Conservation (phyloP, 2,329 filamentous ascomycete species). For the Cercospora janseana region DNA sequence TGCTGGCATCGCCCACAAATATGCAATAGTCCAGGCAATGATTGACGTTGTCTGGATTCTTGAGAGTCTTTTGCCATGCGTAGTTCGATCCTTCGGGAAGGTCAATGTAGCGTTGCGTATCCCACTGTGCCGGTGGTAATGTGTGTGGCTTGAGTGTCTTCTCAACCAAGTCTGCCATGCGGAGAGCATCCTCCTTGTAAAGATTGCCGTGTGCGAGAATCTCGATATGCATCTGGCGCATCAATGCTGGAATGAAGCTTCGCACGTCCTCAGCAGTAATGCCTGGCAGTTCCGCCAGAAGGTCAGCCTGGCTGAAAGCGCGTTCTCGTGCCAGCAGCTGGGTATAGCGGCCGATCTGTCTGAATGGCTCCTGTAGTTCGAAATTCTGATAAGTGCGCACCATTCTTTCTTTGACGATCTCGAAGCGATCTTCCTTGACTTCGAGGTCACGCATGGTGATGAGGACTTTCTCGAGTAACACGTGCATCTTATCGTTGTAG, state of each 20-base stretch:
- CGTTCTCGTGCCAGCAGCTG: conserved; percentile 75
- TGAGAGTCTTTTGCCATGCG: conserved; percentile 75
- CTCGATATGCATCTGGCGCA: conserved; percentile 84
- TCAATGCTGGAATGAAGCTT: conserved; percentile 73
- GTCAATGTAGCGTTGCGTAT: conserved; percentile 71
- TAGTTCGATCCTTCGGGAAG: conserved; percentile 79
- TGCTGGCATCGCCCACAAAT: conserved; percentile 48
- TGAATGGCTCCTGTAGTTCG: conserved; percentile 83
- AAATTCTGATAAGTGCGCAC: conserved; percentile 77
- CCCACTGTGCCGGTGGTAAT: conserved; percentile 76
- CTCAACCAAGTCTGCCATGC: conserved; percentile 79
- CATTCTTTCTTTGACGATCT: conserved; percentile 84
- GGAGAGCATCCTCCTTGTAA: conserved; percentile 87
- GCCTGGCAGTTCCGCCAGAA: conserved; percentile 70
- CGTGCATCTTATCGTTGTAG: conserved; percentile 94
- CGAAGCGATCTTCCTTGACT: conserved; percentile 82
- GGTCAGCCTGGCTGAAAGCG: conserved; percentile 75
- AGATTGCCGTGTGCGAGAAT: conserved; percentile 87
- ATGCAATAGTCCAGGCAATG: conserved; percentile 53
- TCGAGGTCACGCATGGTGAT: conserved; percentile 79
- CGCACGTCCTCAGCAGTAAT: conserved; percentile 73
- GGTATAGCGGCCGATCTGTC: conserved; percentile 80
- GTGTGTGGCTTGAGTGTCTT: conserved; percentile 69
- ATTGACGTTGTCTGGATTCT: conserved; percentile 79
- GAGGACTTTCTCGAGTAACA: conserved; percentile 85